Conservation (phyloP, 2,329 filamentous ascomycete species). For the Stagonosporopsis cucurbitacearum region DNA sequence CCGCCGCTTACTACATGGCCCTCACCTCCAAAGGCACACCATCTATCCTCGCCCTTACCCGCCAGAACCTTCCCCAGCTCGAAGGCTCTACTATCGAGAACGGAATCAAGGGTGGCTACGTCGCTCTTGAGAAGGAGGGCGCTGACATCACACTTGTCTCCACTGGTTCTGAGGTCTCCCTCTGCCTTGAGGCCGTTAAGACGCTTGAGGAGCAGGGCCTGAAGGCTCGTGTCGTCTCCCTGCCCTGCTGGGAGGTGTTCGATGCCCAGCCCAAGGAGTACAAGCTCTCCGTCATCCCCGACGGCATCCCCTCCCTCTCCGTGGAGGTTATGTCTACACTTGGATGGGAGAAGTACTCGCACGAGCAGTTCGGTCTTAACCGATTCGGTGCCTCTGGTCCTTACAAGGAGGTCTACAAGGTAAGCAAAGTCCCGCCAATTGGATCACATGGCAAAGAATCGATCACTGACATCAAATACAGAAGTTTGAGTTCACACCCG, state of each 20-base stretch:
- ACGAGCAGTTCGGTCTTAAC: conserved; percentile 99
- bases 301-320: conserved; percentile 89
- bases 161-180: conserved; percentile 93
- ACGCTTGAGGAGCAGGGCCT: conserved; percentile 85
- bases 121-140: conserved; percentile 80
- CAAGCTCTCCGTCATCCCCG: conserved; percentile 88
- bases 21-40: conserved; percentile 89
- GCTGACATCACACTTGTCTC: conserved; percentile 90
- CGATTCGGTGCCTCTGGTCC: conserved; percentile 96
- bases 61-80: conserved; percentile 97
- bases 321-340: conserved; percentile 97
- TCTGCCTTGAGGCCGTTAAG: conserved; percentile 92
- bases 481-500: conserved; percentile 99
- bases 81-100: conserved; percentile 91
- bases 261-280: conserved; percentile 94
- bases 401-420: conserved; percentile 98
- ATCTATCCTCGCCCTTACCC: conserved; percentile 90
- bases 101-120: conserved; percentile 94
- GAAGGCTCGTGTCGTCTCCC: conserved; percentile 88
- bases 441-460: not conserved
- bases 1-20: conserved; percentile 95
- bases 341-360: conserved; percentile 98
- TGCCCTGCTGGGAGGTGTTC: conserved; percentile 97
- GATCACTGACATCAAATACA: conserved; percentile 59
- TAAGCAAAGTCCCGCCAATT: conserved; percentile 34